Evolutionary conservation across 2,329 filamentous ascomycete species (phyloP).

Genomic region (Cryphonectria nitschkei): DNA sequence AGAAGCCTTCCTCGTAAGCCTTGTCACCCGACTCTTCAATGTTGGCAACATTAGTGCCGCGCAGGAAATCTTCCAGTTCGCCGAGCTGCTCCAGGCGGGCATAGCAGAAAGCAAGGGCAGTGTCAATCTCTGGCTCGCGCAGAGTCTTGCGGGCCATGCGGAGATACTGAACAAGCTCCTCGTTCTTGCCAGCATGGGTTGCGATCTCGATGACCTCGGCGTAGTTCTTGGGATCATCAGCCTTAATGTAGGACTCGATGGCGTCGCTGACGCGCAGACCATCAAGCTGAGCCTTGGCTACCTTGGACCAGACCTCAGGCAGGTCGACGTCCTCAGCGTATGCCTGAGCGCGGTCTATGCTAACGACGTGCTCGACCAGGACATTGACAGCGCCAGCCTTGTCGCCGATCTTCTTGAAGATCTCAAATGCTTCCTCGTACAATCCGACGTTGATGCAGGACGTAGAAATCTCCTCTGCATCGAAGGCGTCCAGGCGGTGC

Average conservation of each 20-base stretch:
- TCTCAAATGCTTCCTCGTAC: constrained; percentile 95
- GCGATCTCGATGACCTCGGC: constrained; percentile 94
- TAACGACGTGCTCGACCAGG: constrained; percentile 93
- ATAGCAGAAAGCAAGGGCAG: constrained; percentile 89
- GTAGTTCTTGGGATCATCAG: constrained; percentile 90
- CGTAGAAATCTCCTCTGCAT: constrained; percentile 87
- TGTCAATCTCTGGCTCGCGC: constrained; percentile 91
- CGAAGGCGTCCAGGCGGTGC: constrained; percentile 85
- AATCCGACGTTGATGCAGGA: constrained; percentile 95
- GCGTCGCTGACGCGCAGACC: constrained; percentile 89
- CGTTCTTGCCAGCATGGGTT: constrained; percentile 94
- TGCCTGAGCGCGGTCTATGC: constrained; percentile 94
- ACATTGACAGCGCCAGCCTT: constrained; percentile 87
- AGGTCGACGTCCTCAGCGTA: constrained; percentile 94
- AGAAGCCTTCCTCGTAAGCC: constrained; percentile 91
- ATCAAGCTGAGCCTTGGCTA: constrained; percentile 96
- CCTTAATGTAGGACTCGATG: constrained; percentile 97
- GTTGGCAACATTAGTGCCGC: constrained; percentile 90
- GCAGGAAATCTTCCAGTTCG: constrained; percentile 95
- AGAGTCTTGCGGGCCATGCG: constrained; percentile 97
- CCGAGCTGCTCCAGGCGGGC: constrained; percentile 88
- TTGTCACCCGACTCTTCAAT: constrained; percentile 97
- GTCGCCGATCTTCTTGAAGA: constrained; percentile 97
- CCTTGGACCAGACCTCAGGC: constrained; percentile 96
- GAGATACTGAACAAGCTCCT: constrained; percentile 94